Percentiles rank a stretch among this genome's conserved stretches.
phyloP scores from a whole-genome alignment of 2,329 filamentous ascomycete genomes.

The Colletotrichum incanum region DNA sequence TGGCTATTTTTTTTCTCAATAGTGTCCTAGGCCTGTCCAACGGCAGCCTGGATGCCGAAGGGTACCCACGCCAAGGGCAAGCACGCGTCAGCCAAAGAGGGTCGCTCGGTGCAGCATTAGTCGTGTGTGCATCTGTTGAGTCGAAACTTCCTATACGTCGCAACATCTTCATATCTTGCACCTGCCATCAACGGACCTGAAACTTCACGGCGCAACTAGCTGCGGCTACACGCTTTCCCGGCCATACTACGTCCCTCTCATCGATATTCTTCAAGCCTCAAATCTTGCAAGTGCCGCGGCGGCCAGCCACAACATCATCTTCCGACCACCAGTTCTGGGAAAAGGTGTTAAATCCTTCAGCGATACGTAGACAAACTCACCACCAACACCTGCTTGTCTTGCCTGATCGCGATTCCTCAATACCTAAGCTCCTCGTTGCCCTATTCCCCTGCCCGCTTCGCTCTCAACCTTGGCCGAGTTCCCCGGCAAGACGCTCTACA shows the following conservation, averaged over 20 bases:
- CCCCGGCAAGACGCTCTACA: conserved; percentile 32
- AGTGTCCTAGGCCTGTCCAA: conserved; percentile 11
- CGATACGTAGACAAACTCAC: conserved; percentile 15
- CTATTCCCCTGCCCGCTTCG: background rate
- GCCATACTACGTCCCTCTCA: background rate
- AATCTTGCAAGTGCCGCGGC: background rate
- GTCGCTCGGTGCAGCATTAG: conserved; percentile 35
- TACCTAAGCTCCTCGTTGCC: conserved; percentile 8
- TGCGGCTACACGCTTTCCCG: background rate
- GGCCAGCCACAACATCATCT: conserved; percentile 8
- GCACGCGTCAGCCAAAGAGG: conserved; percentile 43
- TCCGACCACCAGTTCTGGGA: conserved; percentile 7
- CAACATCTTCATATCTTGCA: conserved; percentile 17
- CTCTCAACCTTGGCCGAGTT: conserved; percentile 17
- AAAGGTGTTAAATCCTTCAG: background rate
- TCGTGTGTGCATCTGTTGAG: conserved; percentile 18
- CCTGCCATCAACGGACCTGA: background rate
- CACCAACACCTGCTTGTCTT: conserved; percentile 1
- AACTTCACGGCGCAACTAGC: too few species aligned
- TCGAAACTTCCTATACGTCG: conserved; percentile 28
- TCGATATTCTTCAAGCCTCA: background rate
- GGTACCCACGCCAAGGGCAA: conserved; percentile 41
- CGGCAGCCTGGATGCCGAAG: conserved; percentile 36
- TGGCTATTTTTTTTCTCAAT: background rate
- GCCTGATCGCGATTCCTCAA: conserved; percentile 16